Evolutionary conservation across 1,284 basidiomycete genomes (phyloP).

Genomic region (Thecaphora frezii): DNA sequence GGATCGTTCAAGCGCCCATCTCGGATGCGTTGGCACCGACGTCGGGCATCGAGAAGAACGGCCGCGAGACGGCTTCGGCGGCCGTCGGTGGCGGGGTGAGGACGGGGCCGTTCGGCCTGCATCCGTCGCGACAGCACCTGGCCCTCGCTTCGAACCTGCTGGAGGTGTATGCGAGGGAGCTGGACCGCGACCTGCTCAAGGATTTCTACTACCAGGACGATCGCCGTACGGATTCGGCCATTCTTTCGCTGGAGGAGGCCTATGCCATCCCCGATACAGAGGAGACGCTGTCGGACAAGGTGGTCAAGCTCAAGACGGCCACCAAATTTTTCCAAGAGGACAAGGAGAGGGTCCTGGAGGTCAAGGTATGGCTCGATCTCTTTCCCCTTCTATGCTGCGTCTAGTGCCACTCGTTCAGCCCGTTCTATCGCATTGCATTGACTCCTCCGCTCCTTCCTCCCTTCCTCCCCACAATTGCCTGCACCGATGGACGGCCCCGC

Average conservation of each 20-base stretch:
- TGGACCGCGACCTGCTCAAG: slow-evolving; percentile 81
- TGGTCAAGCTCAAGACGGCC: slow-evolving; percentile 75
- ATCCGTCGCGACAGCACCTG: slow-evolving; percentile 28
- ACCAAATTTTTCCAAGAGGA: slow-evolving; percentile 93
- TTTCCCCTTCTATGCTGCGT: not conserved
- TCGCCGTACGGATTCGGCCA: slow-evolving; percentile 84
- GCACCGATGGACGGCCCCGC: slow-evolving; percentile 4
- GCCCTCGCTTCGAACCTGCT: slow-evolving; percentile 48
- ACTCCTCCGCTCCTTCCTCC: no score
- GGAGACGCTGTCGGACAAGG: slow-evolving; percentile 61
- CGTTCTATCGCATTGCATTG: no score
- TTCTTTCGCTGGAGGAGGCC: slow-evolving; percentile 76
- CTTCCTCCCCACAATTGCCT: not conserved
- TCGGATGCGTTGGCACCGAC: slow-evolving; percentile 20
- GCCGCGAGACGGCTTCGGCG: not conserved
- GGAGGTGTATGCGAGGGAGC: slow-evolving; percentile 49
- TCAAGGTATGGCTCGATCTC: slow-evolving; percentile 67
- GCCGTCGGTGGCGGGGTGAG: slow-evolving; percentile 1
- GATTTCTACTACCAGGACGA: slow-evolving; percentile 99
- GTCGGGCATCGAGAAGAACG: not conserved
- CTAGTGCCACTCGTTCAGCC: no score
- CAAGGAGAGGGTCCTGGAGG: slow-evolving; percentile 83
- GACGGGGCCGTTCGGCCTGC: slow-evolving; percentile 13
- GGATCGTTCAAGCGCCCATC: slow-evolving; percentile 71
- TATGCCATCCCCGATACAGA: slow-evolving; percentile 8